Conservation (phyloP, 768 basidiomycete genomes). For the Chalciporus chontae region DNA sequence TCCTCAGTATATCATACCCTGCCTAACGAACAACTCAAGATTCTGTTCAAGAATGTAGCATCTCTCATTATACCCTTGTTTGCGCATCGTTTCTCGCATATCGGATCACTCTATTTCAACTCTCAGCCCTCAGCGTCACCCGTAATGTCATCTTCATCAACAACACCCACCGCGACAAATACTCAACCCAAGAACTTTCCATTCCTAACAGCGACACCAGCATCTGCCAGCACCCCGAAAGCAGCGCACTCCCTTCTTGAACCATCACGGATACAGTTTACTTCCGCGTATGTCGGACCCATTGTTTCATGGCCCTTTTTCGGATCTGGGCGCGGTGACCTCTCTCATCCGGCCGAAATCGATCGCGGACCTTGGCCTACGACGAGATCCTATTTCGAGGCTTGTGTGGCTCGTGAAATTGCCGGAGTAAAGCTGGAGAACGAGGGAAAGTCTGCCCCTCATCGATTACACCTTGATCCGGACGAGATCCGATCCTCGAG, state of each 20-base stretch:
- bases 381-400: constrained; percentile 54
- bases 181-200: constrained; percentile 20
- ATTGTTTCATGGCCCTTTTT: constrained; percentile 93
- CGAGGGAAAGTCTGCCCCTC: constrained; percentile 73
- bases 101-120: constrained; percentile 67
- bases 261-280: constrained; percentile 15
- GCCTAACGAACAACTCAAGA: constrained; percentile 58
- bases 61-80: constrained; percentile 68
- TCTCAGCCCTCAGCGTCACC: constrained; percentile 19
- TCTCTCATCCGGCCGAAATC: constrained; percentile 62
- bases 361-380: constrained; percentile 78
- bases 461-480: constrained; percentile 77
- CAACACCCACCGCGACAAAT: constrained; percentile 27
- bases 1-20: constrained; percentile 69
- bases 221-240: constrained; percentile 5
- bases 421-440: constrained; percentile 70
- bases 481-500: constrained; percentile 69
- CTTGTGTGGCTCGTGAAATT: constrained; percentile 72
- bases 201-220: constrained; percentile 8
- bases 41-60: constrained; percentile 67
- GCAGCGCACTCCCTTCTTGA: neutral
- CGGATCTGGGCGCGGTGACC: constrained; percentile 75
- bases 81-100: constrained; percentile 68
- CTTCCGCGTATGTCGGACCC: constrained; percentile 58
- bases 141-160: constrained; percentile 18